phyloP scores from a whole-genome alignment of 2,329 filamentous ascomycete genomes.

The Lachnellula suecica region DNA sequence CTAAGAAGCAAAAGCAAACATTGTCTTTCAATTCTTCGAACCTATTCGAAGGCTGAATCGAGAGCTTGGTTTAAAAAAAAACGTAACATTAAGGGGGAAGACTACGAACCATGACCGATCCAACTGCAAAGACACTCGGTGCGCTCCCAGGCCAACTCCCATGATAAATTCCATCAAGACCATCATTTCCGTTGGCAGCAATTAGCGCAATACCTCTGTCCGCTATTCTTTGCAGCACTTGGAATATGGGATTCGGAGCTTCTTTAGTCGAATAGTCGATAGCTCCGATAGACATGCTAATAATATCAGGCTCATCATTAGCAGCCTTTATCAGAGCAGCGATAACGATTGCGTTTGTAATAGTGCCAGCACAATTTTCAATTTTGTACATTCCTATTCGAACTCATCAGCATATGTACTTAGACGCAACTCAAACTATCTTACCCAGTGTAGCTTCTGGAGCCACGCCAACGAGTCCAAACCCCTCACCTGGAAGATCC shows the following conservation, averaged over 20 bases:
- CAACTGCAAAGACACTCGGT: constrained; percentile 17
- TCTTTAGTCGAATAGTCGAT: constrained; percentile 5
- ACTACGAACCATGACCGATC: too few species aligned
- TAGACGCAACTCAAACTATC: too few species aligned
- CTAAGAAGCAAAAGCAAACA: too few species aligned
- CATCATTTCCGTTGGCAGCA: constrained; percentile 19
- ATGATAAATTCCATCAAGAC: constrained; percentile 8
- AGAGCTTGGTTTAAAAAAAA: too few species aligned
- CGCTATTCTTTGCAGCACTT: constrained; percentile 5
- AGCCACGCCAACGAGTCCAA: constrained; percentile 21
- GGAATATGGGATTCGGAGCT: constrained; percentile 9
- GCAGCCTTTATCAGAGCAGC: constrained; percentile 21
- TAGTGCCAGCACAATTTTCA: constrained; percentile 18
- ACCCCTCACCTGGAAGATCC: constrained; percentile 5
- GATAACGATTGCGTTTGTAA: constrained; percentile 20
- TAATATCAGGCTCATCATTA: constrained; percentile 22
- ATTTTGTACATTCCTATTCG: constrained; percentile 25
- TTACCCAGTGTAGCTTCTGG: constrained; percentile 22
- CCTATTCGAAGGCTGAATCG: too few species aligned
- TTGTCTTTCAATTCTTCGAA: too few species aligned
- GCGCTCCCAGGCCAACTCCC: constrained; percentile 14
- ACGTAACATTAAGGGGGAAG: too few species aligned
- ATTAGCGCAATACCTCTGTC: constrained; percentile 11
- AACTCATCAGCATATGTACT: too few species aligned
- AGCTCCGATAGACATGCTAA: constrained; percentile 26